phyloP scores from a whole-genome alignment of 352 stramenopile species.

The Globisporangium orthogonon region DNA sequence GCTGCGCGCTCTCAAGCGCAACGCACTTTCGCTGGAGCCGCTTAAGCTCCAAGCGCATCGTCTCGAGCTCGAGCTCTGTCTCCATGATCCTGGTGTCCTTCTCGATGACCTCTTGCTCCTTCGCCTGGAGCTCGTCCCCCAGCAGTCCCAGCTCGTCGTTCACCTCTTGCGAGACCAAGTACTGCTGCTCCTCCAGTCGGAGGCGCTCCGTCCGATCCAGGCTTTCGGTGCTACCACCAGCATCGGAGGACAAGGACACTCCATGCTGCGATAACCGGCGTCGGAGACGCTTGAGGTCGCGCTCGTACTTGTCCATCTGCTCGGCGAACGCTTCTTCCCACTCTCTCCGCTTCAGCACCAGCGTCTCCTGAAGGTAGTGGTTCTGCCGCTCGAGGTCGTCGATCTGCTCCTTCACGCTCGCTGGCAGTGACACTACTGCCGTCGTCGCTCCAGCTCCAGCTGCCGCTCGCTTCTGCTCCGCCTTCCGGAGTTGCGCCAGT shows the following conservation, averaged over 20 bases:
- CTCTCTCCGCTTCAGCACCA: conserved; percentile 57
- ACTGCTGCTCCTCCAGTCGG: conserved; percentile 42
- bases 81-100: conserved; percentile 66
- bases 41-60: conserved; percentile 48
- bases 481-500: conserved; percentile 9
- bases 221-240: background rate
- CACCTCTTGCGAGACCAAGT: conserved; percentile 35
- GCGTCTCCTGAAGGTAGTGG: conserved; percentile 45
- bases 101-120: conserved; percentile 41
- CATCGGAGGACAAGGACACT: conserved; percentile 7
- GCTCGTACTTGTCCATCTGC: conserved; percentile 56
- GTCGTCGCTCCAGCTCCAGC: background rate
- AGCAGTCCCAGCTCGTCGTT: conserved; percentile 35
- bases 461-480: conserved; percentile 16
- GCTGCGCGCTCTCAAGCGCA: conserved; percentile 10
- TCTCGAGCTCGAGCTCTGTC: conserved; percentile 66
- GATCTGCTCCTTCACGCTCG: conserved; percentile 16
- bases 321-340: conserved; percentile 40
- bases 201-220: conserved; percentile 15
- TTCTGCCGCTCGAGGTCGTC: conserved; percentile 51
- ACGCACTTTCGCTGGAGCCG: conserved; percentile 36
- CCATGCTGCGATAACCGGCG: conserved; percentile 30
- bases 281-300: conserved; percentile 40
- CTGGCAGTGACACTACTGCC: background rate
- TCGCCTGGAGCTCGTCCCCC: conserved; percentile 35